These are phyloP conservation scores for Curvularia spicifera DNA, from an alignment of 2,329 filamentous ascomycete genomes.

Conservation along the genomic window DNA sequence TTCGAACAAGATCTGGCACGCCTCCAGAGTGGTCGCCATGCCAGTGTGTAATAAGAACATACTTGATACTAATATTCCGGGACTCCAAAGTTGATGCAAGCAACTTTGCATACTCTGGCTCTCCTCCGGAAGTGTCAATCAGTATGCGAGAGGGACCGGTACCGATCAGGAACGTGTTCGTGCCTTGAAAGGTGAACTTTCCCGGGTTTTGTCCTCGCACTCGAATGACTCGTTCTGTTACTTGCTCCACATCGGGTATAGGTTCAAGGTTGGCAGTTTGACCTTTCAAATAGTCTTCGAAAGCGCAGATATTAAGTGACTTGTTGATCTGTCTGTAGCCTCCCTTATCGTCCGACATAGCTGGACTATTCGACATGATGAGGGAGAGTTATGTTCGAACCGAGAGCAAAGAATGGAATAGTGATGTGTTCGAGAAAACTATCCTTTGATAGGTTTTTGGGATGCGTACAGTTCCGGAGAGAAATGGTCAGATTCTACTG, in stretches of 20 bases:
- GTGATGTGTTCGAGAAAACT: neutral
- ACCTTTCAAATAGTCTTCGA: constrained; percentile 56
- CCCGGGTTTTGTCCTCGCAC: constrained; percentile 56
- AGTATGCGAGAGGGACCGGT: constrained; percentile 51
- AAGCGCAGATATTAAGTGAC: constrained; percentile 55
- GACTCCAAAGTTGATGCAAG: constrained; percentile 44
- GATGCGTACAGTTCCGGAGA: neutral
- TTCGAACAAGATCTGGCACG: constrained; percentile 48
- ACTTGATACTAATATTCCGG: constrained; percentile 23
- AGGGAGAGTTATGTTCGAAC: constrained; percentile 47
- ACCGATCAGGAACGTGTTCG: constrained; percentile 9
- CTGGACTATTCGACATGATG: constrained; percentile 52
- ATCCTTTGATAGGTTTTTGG: neutral
- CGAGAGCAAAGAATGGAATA: neutral
- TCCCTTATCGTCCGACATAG: constrained; percentile 25
- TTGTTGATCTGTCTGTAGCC: constrained; percentile 59
- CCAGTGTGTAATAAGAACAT: constrained; percentile 55
- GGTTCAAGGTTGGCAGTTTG: constrained; percentile 49
- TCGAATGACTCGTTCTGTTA: constrained; percentile 53
- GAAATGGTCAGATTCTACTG: neutral
- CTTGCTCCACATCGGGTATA: constrained; percentile 51
- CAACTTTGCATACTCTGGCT: constrained; percentile 44
- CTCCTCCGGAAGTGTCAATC: constrained; percentile 69
- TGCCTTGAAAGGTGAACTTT: constrained; percentile 40
- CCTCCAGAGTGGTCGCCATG: constrained; percentile 55